Conservation (phyloP, 2,329 filamentous ascomycete species). For the Albifimbria verrucaria region DNA sequence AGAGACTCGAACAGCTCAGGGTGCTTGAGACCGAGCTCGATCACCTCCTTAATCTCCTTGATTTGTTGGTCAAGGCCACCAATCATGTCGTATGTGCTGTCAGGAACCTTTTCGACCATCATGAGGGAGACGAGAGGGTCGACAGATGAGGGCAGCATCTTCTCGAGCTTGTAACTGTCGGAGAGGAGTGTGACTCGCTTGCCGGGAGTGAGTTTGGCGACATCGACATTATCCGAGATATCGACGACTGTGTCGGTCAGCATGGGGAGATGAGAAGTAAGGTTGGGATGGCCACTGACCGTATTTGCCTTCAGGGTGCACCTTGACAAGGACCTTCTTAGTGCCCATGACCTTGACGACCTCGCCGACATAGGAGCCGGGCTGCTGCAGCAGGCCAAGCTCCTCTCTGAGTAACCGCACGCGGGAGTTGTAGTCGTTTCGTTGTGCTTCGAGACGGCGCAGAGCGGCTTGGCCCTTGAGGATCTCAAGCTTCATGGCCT, state of each 20-base stretch:
- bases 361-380: conserved; percentile 96
- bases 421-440: conserved; percentile 98
- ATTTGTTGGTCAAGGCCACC: conserved; percentile 98
- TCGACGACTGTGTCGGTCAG: conserved; percentile 70
- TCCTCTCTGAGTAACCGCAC: conserved; percentile 94
- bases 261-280: neutral
- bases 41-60: conserved; percentile 99
- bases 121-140: conserved; percentile 98
- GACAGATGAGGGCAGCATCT: conserved; percentile 96
- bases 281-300: conserved; percentile 52
- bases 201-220: conserved; percentile 91
- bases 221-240: conserved; percentile 89
- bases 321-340: conserved; percentile 98
- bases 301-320: conserved; percentile 99
- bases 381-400: conserved; percentile 91
- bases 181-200: conserved; percentile 96
- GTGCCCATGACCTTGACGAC: conserved; percentile 99
- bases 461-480: conserved; percentile 97
- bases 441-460: conserved; percentile 91
- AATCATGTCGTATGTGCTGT: conserved; percentile 99
- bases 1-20: conserved; percentile 99
- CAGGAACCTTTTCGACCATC: conserved; percentile 99
- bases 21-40: conserved; percentile 96
- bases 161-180: conserved; percentile 97
- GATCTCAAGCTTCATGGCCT: conserved; percentile 99